Evolutionary conservation across 2,329 filamentous ascomycete species (phyloP), one percentile per base, ranked within the genome.

Genomic region (Zasmidium angulare): DNA sequence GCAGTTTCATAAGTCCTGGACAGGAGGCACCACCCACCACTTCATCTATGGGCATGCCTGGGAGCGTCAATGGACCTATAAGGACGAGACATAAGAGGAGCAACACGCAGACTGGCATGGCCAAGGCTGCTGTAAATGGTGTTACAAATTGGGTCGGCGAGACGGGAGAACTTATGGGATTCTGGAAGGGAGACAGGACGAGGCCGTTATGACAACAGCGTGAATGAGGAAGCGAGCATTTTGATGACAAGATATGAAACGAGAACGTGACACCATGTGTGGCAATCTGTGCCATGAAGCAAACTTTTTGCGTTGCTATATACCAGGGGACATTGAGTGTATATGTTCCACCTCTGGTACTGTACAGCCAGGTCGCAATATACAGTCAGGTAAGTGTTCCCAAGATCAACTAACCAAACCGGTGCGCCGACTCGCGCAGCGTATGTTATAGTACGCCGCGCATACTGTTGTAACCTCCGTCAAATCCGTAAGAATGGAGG

Each of bases 111-210:
- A 77, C 82, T 59, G 78, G 78, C 1, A 81, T 87, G 79, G 82
- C 82, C n/a, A 81, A 81, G 66, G 75, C 72, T 51, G 77, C 89
- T 49, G 87, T 89, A 1, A 77, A 77, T 56, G 82, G 86, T 40
- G 85, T 87, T 23, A 76, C 74, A 67, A 88, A 89, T 61, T 90
- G 86, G 86, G 78, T 87, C 66, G 79, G 84, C 72, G 66, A 79
- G 70, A 87, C 82, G 22, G 85, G 84, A 2, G 83, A 86, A 67
- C 71, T 86, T 24, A 80, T 88, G 80, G 86, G 86, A 0, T 76
- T 86, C 46, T 86, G 84, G 84, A 82, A 79, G 65, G 83, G 82
- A 2, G 84, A 86, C 60, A 79, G 78, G 63, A 81, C 82, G 51
- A 80, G 81, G 66, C 78, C 76, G n/a, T 58, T 72, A 62, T 72